phyloP scores from a whole-genome alignment of 495 filamentous ascomycete genomes.

The Hapsidospora chrysogenum region DNA sequence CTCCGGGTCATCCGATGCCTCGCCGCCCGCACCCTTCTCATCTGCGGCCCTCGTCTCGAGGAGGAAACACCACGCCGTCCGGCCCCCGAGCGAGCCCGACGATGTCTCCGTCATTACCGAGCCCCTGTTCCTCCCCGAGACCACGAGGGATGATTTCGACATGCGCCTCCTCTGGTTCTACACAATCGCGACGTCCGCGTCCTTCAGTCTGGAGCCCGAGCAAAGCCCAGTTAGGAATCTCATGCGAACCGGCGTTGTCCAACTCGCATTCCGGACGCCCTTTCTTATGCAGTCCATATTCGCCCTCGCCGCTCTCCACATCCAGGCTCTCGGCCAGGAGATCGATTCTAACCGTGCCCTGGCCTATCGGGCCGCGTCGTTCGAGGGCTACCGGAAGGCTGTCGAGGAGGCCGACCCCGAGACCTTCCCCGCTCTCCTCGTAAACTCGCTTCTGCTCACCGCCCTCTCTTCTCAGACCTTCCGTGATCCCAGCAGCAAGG shows the following conservation, averaged over 20 bases:
- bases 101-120: constrained; percentile 9
- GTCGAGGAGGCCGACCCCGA: constrained; percentile 18
- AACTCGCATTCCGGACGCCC: constrained; percentile 26
- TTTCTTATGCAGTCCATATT: constrained; percentile 35
- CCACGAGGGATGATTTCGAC: constrained; percentile 12
- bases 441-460: constrained; percentile 22
- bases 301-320: constrained; percentile 26
- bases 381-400: constrained; percentile 26
- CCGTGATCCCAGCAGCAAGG: constrained; percentile 16
- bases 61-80: constrained; percentile 1
- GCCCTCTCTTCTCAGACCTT: constrained; percentile 23
- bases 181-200: constrained; percentile 15
- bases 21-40: not conserved
- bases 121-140: constrained; percentile 17
- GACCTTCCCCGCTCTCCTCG: constrained; percentile 23
- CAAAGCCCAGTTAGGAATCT: constrained; percentile 15
- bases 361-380: constrained; percentile 22
- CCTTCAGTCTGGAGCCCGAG: constrained; percentile 18
- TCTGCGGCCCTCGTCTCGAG: constrained; percentile 3
- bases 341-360: constrained; percentile 8
- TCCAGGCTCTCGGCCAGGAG: constrained; percentile 13
- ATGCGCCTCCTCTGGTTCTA: constrained; percentile 29
- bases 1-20: constrained; percentile 7
- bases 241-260: constrained; percentile 23
- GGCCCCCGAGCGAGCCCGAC: not conserved